These are phyloP conservation scores for Dactylonectria macrodidyma DNA, from an alignment of 2,329 filamentous ascomycete species.

Conservation along the genomic window DNA sequence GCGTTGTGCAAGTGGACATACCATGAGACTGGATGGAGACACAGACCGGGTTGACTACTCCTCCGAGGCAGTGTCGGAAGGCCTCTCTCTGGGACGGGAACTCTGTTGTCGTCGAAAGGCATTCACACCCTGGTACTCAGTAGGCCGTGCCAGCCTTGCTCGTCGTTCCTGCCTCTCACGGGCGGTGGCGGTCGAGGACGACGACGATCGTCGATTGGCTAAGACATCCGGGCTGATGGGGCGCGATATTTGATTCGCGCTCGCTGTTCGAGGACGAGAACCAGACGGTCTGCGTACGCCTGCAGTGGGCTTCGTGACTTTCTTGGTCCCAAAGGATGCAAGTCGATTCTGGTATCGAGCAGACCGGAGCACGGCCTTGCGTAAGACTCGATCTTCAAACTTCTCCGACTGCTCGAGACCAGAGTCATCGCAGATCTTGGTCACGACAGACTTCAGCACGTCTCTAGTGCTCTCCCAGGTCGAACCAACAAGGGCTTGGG, in stretches of 20 bases:
- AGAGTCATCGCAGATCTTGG: constrained; percentile 34
- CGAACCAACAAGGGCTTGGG: constrained; percentile 24
- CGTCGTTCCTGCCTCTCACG: constrained; percentile 19
- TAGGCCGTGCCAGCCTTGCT: constrained; percentile 18
- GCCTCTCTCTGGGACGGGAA: neutral
- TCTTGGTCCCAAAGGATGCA: constrained; percentile 38
- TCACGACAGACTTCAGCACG: constrained; percentile 35
- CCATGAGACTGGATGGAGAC: neutral
- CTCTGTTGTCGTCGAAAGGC: constrained; percentile 40
- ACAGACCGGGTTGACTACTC: neutral
- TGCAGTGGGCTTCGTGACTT: constrained; percentile 15
- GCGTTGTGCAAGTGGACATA: neutral
- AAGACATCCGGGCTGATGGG: neutral
- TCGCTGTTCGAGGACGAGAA: neutral
- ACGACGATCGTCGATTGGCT: neutral
- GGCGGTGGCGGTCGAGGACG: neutral
- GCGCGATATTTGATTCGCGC: neutral
- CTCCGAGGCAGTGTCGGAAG: neutral
- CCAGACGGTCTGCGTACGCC: neutral
- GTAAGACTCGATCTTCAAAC: constrained; percentile 49
- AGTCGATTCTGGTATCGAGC: constrained; percentile 42
- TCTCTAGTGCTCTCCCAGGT: constrained; percentile 26
- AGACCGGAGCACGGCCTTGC: constrained; percentile 47
- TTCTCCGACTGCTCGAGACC: neutral
- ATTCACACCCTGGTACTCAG: constrained; percentile 48